Conservation (phyloP, 2,329 filamentous ascomycete genomes). For the Leptosphaerulina australis region DNA sequence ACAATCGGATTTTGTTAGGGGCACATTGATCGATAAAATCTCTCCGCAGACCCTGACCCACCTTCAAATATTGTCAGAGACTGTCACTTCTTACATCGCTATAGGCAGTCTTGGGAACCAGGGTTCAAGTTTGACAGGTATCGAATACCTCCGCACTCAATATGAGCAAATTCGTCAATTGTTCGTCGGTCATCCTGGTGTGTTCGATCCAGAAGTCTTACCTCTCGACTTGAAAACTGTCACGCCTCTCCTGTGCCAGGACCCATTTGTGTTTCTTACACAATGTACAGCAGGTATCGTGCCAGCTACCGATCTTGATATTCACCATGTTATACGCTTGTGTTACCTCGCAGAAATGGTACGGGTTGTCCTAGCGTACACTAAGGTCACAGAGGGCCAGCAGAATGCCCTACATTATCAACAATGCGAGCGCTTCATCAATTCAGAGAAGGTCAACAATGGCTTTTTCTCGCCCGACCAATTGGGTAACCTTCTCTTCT, state of each 20-base stretch:
- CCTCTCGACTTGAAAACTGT: constrained; percentile 53
- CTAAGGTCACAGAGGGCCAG: constrained; percentile 18
- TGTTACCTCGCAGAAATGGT: constrained; percentile 92
- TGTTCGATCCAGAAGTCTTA: constrained; percentile 46
- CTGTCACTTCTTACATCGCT: constrained; percentile 81
- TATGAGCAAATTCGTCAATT: constrained; percentile 76
- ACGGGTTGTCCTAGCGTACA: constrained; percentile 71
- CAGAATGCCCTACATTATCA: constrained; percentile 16
- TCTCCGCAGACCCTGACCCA: constrained; percentile 85
- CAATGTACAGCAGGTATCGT: constrained; percentile 76
- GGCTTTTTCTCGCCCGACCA: constrained; percentile 34
- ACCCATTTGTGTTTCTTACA: constrained; percentile 80
- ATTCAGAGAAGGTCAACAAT: constrained; percentile 31
- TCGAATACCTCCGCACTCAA: constrained; percentile 71
- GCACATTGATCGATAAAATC: constrained; percentile 81
- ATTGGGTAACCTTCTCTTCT: constrained; percentile 39
- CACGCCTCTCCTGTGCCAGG: constrained; percentile 67
- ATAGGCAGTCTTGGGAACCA: constrained; percentile 71
- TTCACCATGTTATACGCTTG: constrained; percentile 78
- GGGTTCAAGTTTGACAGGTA: constrained; percentile 65
- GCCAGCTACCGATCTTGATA: constrained; percentile 71
- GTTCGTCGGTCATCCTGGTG: constrained; percentile 64
- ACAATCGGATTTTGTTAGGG: constrained; percentile 69
- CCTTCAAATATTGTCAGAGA: constrained; percentile 86
- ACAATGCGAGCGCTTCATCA: constrained; percentile 34